A percentile compares a stretch with the other conserved stretches of the same genome.
Conservation (phyloP, 805 yeast genomes). For the Sugiyamaella marilandica region DNA sequence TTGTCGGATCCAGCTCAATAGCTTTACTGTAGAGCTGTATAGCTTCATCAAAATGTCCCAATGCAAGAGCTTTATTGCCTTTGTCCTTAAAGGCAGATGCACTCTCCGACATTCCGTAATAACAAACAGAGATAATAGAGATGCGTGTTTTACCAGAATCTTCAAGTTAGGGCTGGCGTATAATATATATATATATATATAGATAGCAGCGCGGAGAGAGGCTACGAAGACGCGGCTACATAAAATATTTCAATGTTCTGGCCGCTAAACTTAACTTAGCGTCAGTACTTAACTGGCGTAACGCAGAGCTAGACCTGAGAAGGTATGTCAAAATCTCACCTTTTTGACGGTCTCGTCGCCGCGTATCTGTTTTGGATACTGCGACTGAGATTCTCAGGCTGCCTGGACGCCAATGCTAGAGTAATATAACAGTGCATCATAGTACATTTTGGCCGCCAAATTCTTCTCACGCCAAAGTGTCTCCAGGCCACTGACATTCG, state of each 20-base stretch:
- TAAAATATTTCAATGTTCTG: neutral
- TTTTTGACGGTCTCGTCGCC: neutral
- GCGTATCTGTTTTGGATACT: constrained; percentile 11
- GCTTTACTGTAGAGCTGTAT: constrained; percentile 66
- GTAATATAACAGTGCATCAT: constrained; percentile 16
- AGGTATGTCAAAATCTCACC: neutral
- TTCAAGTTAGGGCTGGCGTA: neutral
- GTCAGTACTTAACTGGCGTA: too few relatives aligned
- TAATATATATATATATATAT: neutral
- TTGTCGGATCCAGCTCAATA: constrained; percentile 51
- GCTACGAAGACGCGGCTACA: neutral
- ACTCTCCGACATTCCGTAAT: constrained; percentile 1
- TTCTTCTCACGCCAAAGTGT: constrained; percentile 12
- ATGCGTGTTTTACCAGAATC: neutral
- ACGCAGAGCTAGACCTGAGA: neutral
- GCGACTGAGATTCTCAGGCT: constrained; percentile 6
- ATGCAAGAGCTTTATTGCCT: constrained; percentile 65
- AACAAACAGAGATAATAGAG: too few relatives aligned
- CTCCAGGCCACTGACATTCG: constrained; percentile 20
- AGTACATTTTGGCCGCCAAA: constrained; percentile 14
- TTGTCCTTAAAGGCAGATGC: constrained; percentile 42
- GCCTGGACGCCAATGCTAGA: constrained; percentile 7
- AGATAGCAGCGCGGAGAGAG: too few relatives aligned
- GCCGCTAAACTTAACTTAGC: too few relatives aligned
- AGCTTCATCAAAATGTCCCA: constrained; percentile 58